These are phyloP conservation scores for Bipolaris sorokiniana DNA, from an alignment of 2,329 filamentous ascomycete genomes.

Conservation along the genomic window DNA sequence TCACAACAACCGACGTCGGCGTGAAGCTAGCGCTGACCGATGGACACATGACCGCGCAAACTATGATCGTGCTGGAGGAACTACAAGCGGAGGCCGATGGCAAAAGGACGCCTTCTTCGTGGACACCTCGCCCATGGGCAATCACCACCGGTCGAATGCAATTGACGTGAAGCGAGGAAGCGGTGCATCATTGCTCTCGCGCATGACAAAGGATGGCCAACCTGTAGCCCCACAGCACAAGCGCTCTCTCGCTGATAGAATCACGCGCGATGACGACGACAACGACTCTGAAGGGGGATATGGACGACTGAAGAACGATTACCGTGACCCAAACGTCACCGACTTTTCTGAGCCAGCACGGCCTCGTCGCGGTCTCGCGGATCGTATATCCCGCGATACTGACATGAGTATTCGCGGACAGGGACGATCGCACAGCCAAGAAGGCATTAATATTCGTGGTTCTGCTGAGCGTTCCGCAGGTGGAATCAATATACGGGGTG, in stretches of 20 bases:
- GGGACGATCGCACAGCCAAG: conserved; percentile 23
- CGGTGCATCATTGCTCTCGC: conserved; percentile 35
- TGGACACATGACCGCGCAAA: conserved; percentile 43
- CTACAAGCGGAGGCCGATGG: conserved; percentile 31
- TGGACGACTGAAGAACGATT: conserved; percentile 42
- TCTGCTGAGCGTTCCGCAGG: conserved; percentile 26
- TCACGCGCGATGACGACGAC: conserved; percentile 39
- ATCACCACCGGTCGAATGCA: conserved; percentile 54
- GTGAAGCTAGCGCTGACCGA: conserved; percentile 35
- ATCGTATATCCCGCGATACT: conserved; percentile 32
- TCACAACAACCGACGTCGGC: conserved; percentile 24
- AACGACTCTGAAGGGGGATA: conserved; percentile 31
- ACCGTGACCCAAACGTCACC: conserved; percentile 31
- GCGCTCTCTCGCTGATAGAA: conserved; percentile 39
- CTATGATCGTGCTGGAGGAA: conserved; percentile 24
- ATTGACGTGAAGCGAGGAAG: conserved; percentile 39
- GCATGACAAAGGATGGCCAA: conserved; percentile 46
- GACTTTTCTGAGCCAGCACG: conserved; percentile 35
- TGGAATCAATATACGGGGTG: conserved; percentile 43
- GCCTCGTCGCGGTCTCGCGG: conserved; percentile 26
- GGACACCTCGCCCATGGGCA: conserved; percentile 50
- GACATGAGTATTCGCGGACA: conserved; percentile 31
- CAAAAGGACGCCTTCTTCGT: conserved; percentile 34
- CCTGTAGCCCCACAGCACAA: conserved; percentile 29
- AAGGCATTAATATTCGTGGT: conserved; percentile 45